Base-by-base conservation (phyloP, 129 eudicot genomes). In the Arctium minus region DNA sequence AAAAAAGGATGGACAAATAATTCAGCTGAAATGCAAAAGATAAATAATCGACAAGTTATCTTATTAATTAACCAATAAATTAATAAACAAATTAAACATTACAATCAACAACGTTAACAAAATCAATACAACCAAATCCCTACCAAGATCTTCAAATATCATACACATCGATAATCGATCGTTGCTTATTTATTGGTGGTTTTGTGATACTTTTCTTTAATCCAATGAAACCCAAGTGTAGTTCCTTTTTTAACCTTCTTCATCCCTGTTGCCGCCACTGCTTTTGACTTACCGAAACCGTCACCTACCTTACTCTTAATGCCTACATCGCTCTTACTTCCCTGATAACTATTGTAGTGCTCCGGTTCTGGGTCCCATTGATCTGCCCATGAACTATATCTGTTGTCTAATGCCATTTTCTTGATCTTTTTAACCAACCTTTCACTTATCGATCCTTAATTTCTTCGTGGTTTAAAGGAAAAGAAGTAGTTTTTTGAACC, bases 321-420 rank as follows among this genome's bases (percentile, higher is more conserved):
- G 46, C 72, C 73, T 13, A n/a, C 31, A 3, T n/a, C 2, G 32
- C 39, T 37, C 36, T 60, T 73, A 53, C 32, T 73, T 36, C 37
- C 73, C 1, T 62, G 38, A 37, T 73, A 72, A 50, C 78, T 72
- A 22, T 46, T 32, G 77, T 80, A 80, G 56, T 77, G 78, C 38
- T 83, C 86, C 0, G 82, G 81, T 29, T 83, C 77, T 6, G 86
- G 46, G 31, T 83, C 86, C 86, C 86, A 83, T 32, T 83, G 86
- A 83, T 77, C 86, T 5, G 86, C 82, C 86, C 86, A 83, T 12
- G 82, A 83, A 27, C 62, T 83, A 71, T 83, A 83, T 18, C 50
- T 70, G 72, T 70, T 71, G 86, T 83, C 86, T 50, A 83, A 31
- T 12, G 65, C 29, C 84, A 80, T 72, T 32, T 50, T 10, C 60